phyloP scores from a whole-genome alignment of 2,329 filamentous ascomycete species.

The Bipolaris cookei region DNA sequence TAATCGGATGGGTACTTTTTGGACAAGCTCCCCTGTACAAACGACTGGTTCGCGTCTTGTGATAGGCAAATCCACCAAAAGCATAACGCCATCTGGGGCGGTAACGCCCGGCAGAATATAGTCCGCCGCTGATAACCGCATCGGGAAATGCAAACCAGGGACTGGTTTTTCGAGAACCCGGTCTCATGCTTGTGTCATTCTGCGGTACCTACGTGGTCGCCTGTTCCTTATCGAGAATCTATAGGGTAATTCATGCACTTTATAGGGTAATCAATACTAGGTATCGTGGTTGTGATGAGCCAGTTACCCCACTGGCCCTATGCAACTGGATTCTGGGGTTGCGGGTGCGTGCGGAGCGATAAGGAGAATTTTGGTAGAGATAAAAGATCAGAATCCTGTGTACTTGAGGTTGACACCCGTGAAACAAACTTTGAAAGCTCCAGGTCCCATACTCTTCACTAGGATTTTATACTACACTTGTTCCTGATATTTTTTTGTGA shows the following conservation, averaged over 20 bases:
- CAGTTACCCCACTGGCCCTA: slow-evolving; percentile 19
- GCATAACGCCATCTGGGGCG: slow-evolving; percentile 19
- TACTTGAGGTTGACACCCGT: slow-evolving; percentile 1
- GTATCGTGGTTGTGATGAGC: slow-evolving; percentile 20
- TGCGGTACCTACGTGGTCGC: slow-evolving; percentile 25
- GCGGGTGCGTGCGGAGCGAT: slow-evolving; percentile 36
- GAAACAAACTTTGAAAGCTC: slow-evolving; percentile 2
- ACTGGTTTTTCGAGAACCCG: slow-evolving; percentile 21
- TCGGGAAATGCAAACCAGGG: slow-evolving; percentile 38
- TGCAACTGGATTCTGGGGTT: slow-evolving; percentile 19
- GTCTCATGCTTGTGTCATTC: slow-evolving; percentile 37
- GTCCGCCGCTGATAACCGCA: slow-evolving; percentile 41
- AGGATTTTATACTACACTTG: slow-evolving; percentile 2
- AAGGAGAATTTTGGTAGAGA: slow-evolving; percentile 22
- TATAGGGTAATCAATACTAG: slow-evolving; percentile 47
- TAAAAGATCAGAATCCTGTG: slow-evolving; percentile 19
- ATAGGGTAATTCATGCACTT: slow-evolving; percentile 43
- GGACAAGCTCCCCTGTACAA: slow-evolving; percentile 29
- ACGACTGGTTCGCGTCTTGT: slow-evolving; percentile 12
- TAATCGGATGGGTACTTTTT: slow-evolving; percentile 22
- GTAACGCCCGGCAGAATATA: slow-evolving; percentile 32
- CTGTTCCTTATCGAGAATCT: slow-evolving; percentile 39
- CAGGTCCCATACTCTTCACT: background rate
- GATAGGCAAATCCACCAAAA: slow-evolving; percentile 28
- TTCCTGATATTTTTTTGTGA: slow-evolving; percentile 15